Conservation (phyloP, 345 rosid species). For the Salix dunnii region DNA sequence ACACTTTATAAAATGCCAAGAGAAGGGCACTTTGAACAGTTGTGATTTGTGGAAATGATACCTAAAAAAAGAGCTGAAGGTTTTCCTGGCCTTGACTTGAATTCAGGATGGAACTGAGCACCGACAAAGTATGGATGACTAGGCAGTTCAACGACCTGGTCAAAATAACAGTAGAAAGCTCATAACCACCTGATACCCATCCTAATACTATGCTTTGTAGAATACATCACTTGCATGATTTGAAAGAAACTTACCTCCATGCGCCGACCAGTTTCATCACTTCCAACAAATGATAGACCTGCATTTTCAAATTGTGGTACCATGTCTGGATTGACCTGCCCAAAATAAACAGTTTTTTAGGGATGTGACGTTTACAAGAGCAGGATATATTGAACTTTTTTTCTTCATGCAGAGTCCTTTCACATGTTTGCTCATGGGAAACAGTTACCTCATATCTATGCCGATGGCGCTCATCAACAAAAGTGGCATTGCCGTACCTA, state of each 20-base stretch:
- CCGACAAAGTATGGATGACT: conserved; percentile 61
- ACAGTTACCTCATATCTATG: conserved; percentile 86
- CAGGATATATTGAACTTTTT: background rate
- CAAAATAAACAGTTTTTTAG: conserved; percentile 2
- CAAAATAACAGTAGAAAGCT: background rate
- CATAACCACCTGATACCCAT: background rate
- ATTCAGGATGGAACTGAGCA: conserved; percentile 97
- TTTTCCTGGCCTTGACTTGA: conserved; percentile 88
- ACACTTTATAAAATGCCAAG: background rate
- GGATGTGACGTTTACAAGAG: background rate
- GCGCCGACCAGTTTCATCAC: conserved; percentile 80
- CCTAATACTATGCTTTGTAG: background rate
- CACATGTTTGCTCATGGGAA: background rate
- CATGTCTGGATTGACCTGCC: conserved; percentile 82
- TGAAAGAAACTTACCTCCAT: conserved; percentile 57
- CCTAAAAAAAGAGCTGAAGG: conserved; percentile 91
- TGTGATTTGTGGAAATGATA: conserved; percentile 15
- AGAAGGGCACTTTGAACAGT: background rate
- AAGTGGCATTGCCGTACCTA: conserved; percentile 62
- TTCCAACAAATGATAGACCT: conserved; percentile 87
- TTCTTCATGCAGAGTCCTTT: background rate
- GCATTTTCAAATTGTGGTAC: conserved; percentile 68
- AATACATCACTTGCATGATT: background rate
- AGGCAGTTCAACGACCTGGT: conserved; percentile 57
- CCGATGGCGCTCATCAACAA: conserved; percentile 81